Conservation (phyloP, 228 moss, liverwort and hornwort species). For the Sphagnum fallax region DNA sequence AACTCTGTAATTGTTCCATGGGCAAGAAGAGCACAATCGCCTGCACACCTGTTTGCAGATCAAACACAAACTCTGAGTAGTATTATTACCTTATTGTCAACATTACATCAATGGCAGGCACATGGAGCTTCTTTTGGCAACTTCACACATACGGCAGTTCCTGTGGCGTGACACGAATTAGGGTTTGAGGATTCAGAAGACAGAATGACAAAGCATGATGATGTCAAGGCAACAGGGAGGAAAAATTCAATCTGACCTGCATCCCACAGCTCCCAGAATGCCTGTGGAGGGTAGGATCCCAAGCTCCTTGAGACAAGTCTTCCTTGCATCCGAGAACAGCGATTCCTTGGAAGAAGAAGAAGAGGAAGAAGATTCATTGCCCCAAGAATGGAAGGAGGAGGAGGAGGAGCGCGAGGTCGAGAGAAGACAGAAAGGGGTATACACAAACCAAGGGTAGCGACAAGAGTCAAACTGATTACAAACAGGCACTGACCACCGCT, state of each 20-base stretch:
- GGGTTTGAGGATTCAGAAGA: too few relatives aligned
- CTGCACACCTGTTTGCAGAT: too few relatives aligned
- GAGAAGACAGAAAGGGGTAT: slow-evolving; percentile 63
- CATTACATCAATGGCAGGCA: too few relatives aligned
- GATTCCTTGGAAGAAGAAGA: neutral
- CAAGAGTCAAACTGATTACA: slow-evolving; percentile 59
- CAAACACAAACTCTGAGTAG: too few relatives aligned
- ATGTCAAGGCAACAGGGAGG: too few relatives aligned
- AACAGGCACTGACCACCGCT: slow-evolving; percentile 49
- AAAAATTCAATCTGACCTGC: slow-evolving; percentile 19
- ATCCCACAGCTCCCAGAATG: slow-evolving; percentile 47
- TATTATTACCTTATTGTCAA: too few relatives aligned
- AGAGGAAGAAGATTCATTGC: slow-evolving; percentile 6
- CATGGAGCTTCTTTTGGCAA: too few relatives aligned
- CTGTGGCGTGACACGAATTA: neutral
- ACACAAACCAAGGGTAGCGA: slow-evolving; percentile 69
- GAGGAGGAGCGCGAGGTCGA: neutral
- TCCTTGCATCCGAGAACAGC: slow-evolving; percentile 16
- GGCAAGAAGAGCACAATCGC: too few relatives aligned
- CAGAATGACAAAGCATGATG: too few relatives aligned
- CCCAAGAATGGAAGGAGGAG: slow-evolving; percentile 30
- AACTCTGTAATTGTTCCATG: too few relatives aligned
- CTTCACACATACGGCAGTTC: too few relatives aligned
- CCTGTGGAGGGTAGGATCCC: slow-evolving; percentile 30
- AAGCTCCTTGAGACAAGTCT: slow-evolving; percentile 49